Conservation (phyloP, 768 basidiomycete species). For the Lactifluus subvellereus region DNA sequence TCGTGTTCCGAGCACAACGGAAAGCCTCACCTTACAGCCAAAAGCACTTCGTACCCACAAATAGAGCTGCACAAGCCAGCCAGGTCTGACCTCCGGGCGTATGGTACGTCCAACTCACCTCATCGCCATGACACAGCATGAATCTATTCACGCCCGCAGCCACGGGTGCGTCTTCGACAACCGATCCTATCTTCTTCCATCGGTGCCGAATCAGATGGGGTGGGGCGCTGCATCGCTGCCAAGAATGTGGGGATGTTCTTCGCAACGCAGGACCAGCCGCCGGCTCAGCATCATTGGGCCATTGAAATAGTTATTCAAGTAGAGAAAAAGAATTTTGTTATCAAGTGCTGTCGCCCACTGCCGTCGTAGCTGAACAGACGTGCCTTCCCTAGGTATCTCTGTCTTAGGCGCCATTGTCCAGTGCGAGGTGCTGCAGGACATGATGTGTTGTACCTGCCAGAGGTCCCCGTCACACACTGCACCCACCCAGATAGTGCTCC, state of each 20-base stretch:
- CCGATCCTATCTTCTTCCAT: conserved; percentile 7
- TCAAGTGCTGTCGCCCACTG: neutral
- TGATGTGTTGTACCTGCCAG: conserved; percentile 37
- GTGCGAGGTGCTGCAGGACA: conserved; percentile 64
- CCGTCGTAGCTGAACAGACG: conserved; percentile 40
- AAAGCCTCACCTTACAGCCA: too few relatives aligned
- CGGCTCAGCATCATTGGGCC: neutral
- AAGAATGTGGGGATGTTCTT: conserved; percentile 7
- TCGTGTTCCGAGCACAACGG: too few relatives aligned
- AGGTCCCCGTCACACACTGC: conserved; percentile 1
- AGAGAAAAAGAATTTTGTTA: neutral
- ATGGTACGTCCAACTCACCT: conserved; percentile 39
- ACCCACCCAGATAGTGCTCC: conserved; percentile 9
- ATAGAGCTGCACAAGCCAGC: conserved; percentile 46
- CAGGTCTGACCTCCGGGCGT: conserved; percentile 35
- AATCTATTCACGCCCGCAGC: conserved; percentile 53
- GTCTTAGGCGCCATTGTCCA: conserved; percentile 43
- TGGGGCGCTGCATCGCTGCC: neutral
- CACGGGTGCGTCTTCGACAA: conserved; percentile 36
- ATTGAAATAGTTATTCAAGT: conserved; percentile 6
- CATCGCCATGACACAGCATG: conserved; percentile 31
- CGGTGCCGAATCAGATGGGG: neutral
- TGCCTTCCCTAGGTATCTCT: conserved; percentile 42
- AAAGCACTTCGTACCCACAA: conserved; percentile 39
- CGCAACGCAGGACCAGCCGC: neutral